Base-by-base conservation (phyloP, 2,329 filamentous ascomycete genomes). In the Paracoccidioides lutzii region DNA sequence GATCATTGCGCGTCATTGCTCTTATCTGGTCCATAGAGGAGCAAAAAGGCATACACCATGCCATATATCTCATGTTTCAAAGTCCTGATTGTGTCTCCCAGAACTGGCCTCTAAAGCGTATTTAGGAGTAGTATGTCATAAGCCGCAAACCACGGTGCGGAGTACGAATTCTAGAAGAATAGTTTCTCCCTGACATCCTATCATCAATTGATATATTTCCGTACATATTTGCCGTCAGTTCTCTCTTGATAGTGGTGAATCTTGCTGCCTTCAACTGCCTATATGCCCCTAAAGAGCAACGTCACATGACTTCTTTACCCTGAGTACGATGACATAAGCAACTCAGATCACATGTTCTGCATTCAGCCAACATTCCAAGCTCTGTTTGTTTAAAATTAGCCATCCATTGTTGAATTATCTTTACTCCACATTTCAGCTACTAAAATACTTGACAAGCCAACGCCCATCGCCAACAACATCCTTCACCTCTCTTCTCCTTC, bases 21-120 rank as follows among this genome's bases (percentile, higher is more conserved):
- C 46, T 68, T 4, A 57, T 42, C 2, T 68, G 66, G 65, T 64
- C 63, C 4, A 33, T 66, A 5, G 65, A 59, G 58, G 67, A 69
- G 43, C 59, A 65, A 52, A 62, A 50, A 57, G 53, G 43, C n/a
- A 33, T 15, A 15, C 51, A 4, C 12, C 15, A 44, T 10, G 35
- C 51, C 8, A 14, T 53, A 5, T 22, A 22, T 22, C 22, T 22
- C 22, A 22, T 22, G 22, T 22, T 22, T 22, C 1, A 22, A 22
- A 22, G 22, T 22, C 22, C 22, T 22, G 1, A 22, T 22, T 22
- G 22, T 22, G 22, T 22, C 22, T 22, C 22, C 22, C 22, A 22
- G 22, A 2, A 22, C 22, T 22, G 22, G 22, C 22, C 22, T 22
- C 22, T 2, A 22, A 22, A 22, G 22, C 22, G 22, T 22, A 22